phyloP scores from a whole-genome alignment of 2,329 filamentous ascomycete species.

The Byssoonygena ceratinophila region DNA sequence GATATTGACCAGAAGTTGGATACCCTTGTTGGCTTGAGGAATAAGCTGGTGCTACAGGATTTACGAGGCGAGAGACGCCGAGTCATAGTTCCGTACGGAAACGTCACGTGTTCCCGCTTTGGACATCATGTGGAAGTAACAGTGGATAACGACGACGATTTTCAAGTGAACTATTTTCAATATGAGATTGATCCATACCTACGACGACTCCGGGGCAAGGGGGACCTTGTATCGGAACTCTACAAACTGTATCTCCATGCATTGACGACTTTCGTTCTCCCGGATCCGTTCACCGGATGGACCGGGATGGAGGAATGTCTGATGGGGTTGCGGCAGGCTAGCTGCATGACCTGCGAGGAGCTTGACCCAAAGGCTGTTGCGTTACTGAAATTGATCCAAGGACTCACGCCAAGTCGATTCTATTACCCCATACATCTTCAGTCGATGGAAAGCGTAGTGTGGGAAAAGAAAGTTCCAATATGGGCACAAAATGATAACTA shows the following conservation, averaged over 20 bases:
- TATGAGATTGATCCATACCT: constrained; percentile 44
- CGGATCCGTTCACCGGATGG: constrained; percentile 27
- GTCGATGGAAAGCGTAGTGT: not conserved
- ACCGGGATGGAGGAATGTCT: constrained; percentile 27
- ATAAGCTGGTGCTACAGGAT: constrained; percentile 39
- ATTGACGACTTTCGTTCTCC: constrained; percentile 27
- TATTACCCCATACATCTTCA: not conserved
- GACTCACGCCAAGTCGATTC: not conserved
- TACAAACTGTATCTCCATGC: constrained; percentile 36
- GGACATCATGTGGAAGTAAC: constrained; percentile 29
- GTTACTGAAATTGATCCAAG: constrained; percentile 30
- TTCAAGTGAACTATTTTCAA: constrained; percentile 26
- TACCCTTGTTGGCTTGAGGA: constrained; percentile 41
- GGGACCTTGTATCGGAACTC: constrained; percentile 43
- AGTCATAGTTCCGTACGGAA: constrained; percentile 34
- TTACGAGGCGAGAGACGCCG: constrained; percentile 21
- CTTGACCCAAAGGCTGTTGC: constrained; percentile 30
- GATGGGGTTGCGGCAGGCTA: constrained; percentile 33
- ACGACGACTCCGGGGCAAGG: constrained; percentile 42
- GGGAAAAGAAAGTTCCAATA: not conserved
- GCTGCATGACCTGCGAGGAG: constrained; percentile 39
- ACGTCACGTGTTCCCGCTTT: constrained; percentile 14
- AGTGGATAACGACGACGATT: constrained; percentile 22
- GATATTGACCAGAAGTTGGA: constrained; percentile 39
- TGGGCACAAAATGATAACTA: not conserved